A percentile compares a stretch with the other conserved stretches of the same genome.
phyloP scores from a whole-genome alignment of 108 stramenopile genomes.

The Cyclotella choctawhatcheeana region DNA sequence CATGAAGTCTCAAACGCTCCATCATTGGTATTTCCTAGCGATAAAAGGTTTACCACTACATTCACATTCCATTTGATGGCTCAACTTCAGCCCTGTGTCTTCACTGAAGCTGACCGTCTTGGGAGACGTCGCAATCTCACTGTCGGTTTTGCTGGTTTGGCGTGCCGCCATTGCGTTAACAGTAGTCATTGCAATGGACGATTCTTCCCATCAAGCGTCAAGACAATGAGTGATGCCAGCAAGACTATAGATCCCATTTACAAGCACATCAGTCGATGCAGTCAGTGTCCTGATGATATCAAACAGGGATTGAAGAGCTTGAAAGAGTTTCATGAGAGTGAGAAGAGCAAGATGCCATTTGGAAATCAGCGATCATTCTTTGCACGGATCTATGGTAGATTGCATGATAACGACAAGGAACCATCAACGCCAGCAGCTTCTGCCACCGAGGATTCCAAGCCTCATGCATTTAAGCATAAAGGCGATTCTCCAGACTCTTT shows the following conservation, averaged over 20 bases:
- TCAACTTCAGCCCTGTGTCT: slow-evolving; percentile 83
- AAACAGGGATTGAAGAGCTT: slow-evolving; percentile 52
- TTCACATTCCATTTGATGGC: slow-evolving; percentile 79
- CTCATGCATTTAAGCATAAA: not conserved
- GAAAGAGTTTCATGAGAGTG: slow-evolving; percentile 42
- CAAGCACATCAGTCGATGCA: slow-evolving; percentile 80
- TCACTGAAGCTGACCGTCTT: slow-evolving; percentile 82
- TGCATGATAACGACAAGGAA: slow-evolving; percentile 32
- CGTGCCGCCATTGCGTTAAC: slow-evolving; percentile 81
- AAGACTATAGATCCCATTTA: slow-evolving; percentile 81
- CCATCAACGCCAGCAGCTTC: not conserved
- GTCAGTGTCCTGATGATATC: slow-evolving; percentile 61
- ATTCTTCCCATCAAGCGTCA: slow-evolving; percentile 85
- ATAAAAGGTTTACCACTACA: slow-evolving; percentile 73
- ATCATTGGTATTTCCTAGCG: slow-evolving; percentile 62
- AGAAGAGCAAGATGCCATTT: slow-evolving; percentile 49
- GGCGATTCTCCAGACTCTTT: slow-evolving; percentile 8
- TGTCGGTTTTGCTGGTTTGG: slow-evolving; percentile 80
- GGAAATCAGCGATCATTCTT: slow-evolving; percentile 68
- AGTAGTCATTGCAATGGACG: slow-evolving; percentile 84
- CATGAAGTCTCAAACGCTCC: slow-evolving; percentile 21
- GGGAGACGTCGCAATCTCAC: slow-evolving; percentile 79
- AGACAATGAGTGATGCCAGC: slow-evolving; percentile 81
- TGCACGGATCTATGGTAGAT: slow-evolving; percentile 38
- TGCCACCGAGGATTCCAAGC: not conserved